phyloP scores from a whole-genome alignment of 306 rosid genomes.

The Cucumis sativus region DNA sequence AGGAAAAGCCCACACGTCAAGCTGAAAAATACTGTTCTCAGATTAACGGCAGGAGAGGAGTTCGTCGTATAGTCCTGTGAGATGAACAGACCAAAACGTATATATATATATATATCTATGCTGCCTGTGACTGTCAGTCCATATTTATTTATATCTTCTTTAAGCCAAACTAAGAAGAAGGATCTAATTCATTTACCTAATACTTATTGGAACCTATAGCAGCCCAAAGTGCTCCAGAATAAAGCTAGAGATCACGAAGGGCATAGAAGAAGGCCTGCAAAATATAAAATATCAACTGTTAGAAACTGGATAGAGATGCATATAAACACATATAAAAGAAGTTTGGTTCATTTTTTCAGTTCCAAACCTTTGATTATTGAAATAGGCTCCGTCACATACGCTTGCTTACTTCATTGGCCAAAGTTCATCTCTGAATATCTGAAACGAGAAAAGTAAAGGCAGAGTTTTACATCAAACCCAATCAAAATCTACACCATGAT shows the following conservation, averaged over 20 bases:
- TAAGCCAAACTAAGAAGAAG: not conserved
- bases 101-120: not conserved
- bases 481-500: not conserved
- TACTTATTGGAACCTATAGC: slow-evolving; percentile 46
- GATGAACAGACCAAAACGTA: not conserved
- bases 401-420: slow-evolving; percentile 67
- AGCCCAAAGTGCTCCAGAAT: slow-evolving; percentile 82
- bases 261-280: slow-evolving; percentile 61
- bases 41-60: not conserved
- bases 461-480: not conserved
- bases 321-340: slow-evolving; percentile 12
- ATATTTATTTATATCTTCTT: not conserved
- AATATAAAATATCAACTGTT: slow-evolving; percentile 25
- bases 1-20: slow-evolving; percentile 10
- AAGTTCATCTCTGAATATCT: slow-evolving; percentile 97
- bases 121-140: not conserved
- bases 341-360: slow-evolving; percentile 14
- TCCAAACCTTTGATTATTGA: slow-evolving; percentile 55
- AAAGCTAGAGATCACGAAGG: slow-evolving; percentile 74
- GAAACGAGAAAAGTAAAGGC: slow-evolving; percentile 18
- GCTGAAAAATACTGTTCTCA: slow-evolving; percentile 6
- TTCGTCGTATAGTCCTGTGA: not conserved
- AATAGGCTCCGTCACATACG: slow-evolving; percentile 41
- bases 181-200: slow-evolving; percentile 37
- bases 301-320: slow-evolving; percentile 13